Conservation (phyloP, 1,284 basidiomycete species). For the Cutaneotrichosporon cavernicola region DNA sequence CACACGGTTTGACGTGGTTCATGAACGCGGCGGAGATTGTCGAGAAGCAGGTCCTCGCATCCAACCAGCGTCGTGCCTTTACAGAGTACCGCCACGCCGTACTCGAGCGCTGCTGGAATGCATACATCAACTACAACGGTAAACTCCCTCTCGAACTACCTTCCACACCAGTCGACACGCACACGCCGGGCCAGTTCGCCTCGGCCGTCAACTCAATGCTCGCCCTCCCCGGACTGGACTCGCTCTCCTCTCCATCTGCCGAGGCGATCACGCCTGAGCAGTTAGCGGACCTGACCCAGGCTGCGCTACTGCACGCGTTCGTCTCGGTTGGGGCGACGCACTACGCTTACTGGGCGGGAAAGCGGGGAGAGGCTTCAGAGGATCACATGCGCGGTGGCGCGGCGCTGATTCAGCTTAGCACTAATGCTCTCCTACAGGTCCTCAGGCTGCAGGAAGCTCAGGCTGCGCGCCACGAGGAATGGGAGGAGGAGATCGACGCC, state of each 20-base stretch:
- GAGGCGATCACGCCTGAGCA: conserved; percentile 7
- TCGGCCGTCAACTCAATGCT: conserved; percentile 1
- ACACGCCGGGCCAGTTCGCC: background rate
- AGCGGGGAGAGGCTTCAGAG: conserved; percentile 9
- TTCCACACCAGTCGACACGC: background rate
- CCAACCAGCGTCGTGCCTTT: conserved; percentile 19
- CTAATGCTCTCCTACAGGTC: conserved; percentile 13
- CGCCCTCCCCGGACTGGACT: background rate
- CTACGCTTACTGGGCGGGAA: conserved; percentile 19
- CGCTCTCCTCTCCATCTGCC: background rate
- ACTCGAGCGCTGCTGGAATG: conserved; percentile 20
- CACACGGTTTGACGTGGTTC: conserved; percentile 22
- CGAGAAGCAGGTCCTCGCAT: conserved; percentile 16
- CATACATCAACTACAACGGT: conserved; percentile 19
- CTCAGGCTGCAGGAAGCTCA: background rate
- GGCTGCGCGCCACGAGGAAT: conserved; percentile 4
- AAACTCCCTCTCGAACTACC: conserved; percentile 11
- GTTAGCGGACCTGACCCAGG: conserved; percentile 11
- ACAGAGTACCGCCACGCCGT: conserved; percentile 15
- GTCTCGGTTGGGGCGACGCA: conserved; percentile 16
- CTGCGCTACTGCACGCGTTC: conserved; percentile 18
- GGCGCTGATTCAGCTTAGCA: conserved; percentile 14
- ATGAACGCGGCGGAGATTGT: conserved; percentile 20
- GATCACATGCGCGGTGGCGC: conserved; percentile 15
- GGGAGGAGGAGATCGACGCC: conserved; percentile 15